Percentiles rank a stretch among this genome's conserved stretches.
phyloP scores from a whole-genome alignment of 2,329 filamentous ascomycete species.

The Uncinocarpus reesii region DNA sequence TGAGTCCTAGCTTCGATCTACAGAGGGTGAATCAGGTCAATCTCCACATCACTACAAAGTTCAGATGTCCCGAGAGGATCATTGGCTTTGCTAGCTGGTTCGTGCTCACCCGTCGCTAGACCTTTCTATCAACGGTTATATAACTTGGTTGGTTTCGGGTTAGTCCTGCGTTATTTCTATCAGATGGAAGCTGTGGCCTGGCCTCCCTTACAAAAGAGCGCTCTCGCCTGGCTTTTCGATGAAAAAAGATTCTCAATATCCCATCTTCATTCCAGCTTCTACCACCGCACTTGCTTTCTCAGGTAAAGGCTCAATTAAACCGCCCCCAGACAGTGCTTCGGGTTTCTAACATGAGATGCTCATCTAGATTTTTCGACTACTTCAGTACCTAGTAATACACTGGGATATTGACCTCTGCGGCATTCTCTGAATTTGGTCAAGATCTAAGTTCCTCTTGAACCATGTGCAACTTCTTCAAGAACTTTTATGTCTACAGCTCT shows the following conservation, averaged over 20 bases:
- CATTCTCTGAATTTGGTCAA: neutral
- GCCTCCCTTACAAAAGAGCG: conserved; percentile 3
- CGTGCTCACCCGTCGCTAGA: neutral
- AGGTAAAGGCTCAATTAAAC: conserved; percentile 1
- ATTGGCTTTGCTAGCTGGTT: conserved; percentile 2
- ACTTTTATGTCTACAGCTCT: conserved; percentile 65
- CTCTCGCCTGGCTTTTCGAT: neutral
- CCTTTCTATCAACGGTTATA: conserved; percentile 2
- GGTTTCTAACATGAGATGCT: neutral
- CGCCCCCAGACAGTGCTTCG: neutral
- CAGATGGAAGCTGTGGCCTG: neutral
- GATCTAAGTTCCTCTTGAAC: neutral
- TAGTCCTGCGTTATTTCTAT: conserved; percentile 5
- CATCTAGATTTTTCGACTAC: neutral
- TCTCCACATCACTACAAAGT: conserved; percentile 8
- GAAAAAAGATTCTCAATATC: neutral
- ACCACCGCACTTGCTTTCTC: neutral
- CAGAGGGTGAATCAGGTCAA: conserved; percentile 10
- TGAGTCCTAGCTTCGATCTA: conserved; percentile 7
- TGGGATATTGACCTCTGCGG: too few relatives aligned
- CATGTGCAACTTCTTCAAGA: conserved; percentile 59
- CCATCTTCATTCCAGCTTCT: neutral
- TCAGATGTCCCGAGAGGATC: neutral
- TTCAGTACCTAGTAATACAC: too few relatives aligned
- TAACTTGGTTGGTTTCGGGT: conserved; percentile 11